These are phyloP conservation scores for Mikania micrantha DNA, from an alignment of 129 eudicot genomes.

Conservation along the genomic window DNA sequence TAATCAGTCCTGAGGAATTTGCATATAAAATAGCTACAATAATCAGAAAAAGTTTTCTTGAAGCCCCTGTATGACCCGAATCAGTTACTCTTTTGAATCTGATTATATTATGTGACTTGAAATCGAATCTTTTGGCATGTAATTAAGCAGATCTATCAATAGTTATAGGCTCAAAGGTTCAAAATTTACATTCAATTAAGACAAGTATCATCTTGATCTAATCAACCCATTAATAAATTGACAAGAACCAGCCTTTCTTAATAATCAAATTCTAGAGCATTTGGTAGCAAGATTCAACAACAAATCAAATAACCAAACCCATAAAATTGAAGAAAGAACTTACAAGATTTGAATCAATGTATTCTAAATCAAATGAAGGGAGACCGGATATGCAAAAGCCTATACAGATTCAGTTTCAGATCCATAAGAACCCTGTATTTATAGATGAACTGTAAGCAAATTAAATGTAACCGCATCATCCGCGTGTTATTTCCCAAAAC, in stretches of 20 bases:
- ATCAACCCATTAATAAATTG: background rate
- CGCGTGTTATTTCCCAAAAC: slow-evolving; percentile 38
- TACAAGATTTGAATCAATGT: slow-evolving; percentile 28
- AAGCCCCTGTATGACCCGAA: too few relatives aligned
- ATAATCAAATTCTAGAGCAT: background rate
- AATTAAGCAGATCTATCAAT: background rate
- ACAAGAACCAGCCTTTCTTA: background rate
- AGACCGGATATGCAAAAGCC: slow-evolving; percentile 42
- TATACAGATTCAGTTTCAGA: slow-evolving; percentile 19
- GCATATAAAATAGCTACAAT: too few relatives aligned
- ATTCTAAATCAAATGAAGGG: slow-evolving; percentile 14
- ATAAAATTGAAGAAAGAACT: slow-evolving; percentile 9
- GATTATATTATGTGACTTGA: background rate
- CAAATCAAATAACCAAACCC: background rate
- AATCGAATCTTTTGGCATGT: background rate
- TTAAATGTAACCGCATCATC: slow-evolving; percentile 27
- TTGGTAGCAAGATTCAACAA: slow-evolving; percentile 13
- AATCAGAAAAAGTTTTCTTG: too few relatives aligned
- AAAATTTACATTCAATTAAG: background rate
- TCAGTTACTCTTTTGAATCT: too few relatives aligned
- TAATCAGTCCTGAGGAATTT: too few relatives aligned
- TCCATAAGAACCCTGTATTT: background rate
- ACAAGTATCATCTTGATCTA: background rate
- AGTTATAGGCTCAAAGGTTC: slow-evolving; percentile 5
- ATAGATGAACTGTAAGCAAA: slow-evolving; percentile 10